Conservation (phyloP, 495 filamentous ascomycete genomes). For the Ascobolus immersus region DNA sequence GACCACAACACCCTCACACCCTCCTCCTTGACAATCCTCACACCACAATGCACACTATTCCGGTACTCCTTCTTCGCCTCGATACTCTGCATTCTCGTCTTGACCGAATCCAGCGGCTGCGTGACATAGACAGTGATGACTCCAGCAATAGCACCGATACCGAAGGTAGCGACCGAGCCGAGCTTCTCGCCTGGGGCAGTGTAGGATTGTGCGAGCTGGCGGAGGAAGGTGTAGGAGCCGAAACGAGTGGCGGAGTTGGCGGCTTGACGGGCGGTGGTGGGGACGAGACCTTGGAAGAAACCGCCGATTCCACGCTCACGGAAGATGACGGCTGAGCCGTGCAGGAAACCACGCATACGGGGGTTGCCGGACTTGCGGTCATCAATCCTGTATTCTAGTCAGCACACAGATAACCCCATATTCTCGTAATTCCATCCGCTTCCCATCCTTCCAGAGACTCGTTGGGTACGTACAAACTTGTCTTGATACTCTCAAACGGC, state of each 20-base stretch:
- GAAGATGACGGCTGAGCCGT: constrained; percentile 64
- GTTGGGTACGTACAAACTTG: constrained; percentile 36
- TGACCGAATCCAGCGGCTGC: constrained; percentile 84
- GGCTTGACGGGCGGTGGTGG: constrained; percentile 79
- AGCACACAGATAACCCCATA: constrained; percentile 4
- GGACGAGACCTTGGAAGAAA: constrained; percentile 91
- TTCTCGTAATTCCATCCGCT: no score
- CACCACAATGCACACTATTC: constrained; percentile 69
- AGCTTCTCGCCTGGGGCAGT: constrained; percentile 87
- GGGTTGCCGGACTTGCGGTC: constrained; percentile 58
- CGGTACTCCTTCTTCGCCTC: constrained; percentile 62
- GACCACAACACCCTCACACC: constrained; percentile 82
- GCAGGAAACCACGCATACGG: constrained; percentile 64
- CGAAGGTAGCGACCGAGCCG: constrained; percentile 68
- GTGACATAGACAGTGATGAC: constrained; percentile 79
- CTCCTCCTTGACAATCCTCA: constrained; percentile 65
- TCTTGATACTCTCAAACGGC: constrained; percentile 95
- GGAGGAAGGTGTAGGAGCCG: constrained; percentile 65
- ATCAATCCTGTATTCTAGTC: constrained; percentile 60
- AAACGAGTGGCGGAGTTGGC: constrained; percentile 84
- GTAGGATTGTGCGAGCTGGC: constrained; percentile 77
- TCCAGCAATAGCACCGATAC: constrained; percentile 69
- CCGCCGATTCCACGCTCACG: constrained; percentile 67
- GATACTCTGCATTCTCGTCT: constrained; percentile 95
- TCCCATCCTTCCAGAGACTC: neutral